Conservation (phyloP, 371 early-diverging fungal species). For the Sporodiniella umbellata region DNA sequence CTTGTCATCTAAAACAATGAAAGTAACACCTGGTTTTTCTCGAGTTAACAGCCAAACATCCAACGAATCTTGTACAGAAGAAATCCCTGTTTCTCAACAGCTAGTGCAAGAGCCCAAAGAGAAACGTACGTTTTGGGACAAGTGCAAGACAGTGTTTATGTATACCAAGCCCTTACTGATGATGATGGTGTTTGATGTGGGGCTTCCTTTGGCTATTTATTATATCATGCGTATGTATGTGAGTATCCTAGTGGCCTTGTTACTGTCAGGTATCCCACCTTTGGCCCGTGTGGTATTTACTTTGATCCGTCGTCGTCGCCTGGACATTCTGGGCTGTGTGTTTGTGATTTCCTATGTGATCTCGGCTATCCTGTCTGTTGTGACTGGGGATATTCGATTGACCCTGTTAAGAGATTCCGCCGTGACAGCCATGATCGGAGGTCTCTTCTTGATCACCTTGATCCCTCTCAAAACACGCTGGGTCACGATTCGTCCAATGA, state of each 20-base stretch:
- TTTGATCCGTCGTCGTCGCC: conserved; percentile 14
- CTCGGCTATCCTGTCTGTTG: conserved; percentile 36
- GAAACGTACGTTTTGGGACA: conserved; percentile 4
- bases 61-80: neutral
- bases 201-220: conserved; percentile 35
- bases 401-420: conserved; percentile 45
- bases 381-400: conserved; percentile 39
- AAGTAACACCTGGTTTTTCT: neutral
- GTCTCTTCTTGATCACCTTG: neutral
- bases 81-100: neutral
- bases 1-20: neutral
- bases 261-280: conserved; percentile 50
- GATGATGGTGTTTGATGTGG: conserved; percentile 25
- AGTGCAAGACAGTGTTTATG: neutral
- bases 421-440: conserved; percentile 16
- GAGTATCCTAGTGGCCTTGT: conserved; percentile 29
- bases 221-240: conserved; percentile 31
- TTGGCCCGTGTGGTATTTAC: conserved; percentile 23
- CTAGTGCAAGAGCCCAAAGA: neutral
- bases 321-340: conserved; percentile 45
- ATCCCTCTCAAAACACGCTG: conserved; percentile 10
- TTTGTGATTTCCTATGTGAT: conserved; percentile 37
- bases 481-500: conserved; percentile 31
- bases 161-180: conserved; percentile 5
- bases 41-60: neutral